phyloP scores from a whole-genome alignment of 1,284 basidiomycete species.

The Trichosporon sp. region DNA sequence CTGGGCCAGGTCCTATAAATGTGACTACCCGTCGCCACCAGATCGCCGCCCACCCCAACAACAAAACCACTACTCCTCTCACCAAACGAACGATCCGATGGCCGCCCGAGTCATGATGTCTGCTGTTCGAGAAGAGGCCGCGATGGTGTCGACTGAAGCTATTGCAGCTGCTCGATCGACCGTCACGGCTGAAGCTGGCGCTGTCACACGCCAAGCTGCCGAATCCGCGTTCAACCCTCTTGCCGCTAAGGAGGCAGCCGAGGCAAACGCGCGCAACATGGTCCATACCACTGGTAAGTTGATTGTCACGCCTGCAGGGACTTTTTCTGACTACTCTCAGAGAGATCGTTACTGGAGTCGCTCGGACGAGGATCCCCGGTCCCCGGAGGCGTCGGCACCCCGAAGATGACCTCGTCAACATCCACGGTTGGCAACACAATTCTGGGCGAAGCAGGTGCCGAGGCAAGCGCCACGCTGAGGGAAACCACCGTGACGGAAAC shows the following conservation, averaged over 20 bases:
- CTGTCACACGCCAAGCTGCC: conserved; percentile 23
- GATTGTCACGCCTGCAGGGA: background rate
- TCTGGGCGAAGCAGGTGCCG: conserved; percentile 8
- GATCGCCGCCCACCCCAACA: background rate
- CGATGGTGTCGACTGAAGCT: conserved; percentile 6
- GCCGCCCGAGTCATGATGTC: conserved; percentile 36
- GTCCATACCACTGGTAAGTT: conserved; percentile 17
- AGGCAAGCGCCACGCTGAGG: background rate
- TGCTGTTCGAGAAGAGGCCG: conserved; percentile 39
- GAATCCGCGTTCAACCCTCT: conserved; percentile 34
- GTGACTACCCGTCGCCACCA: background rate
- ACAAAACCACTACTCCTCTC: background rate
- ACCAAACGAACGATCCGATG: conserved; percentile 8
- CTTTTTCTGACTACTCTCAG: background rate
- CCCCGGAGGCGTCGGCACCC: background rate
- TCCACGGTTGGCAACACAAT: conserved; percentile 7
- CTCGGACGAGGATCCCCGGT: conserved; percentile 1
- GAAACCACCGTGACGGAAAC: conserved; percentile 21
- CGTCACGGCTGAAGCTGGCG: conserved; percentile 27
- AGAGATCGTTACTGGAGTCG: conserved; percentile 7
- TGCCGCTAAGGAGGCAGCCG: conserved; percentile 34
- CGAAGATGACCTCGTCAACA: conserved; percentile 12
- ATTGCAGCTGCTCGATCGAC: conserved; percentile 25
- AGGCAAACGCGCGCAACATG: conserved; percentile 29
- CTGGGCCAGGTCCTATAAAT: background rate